These are phyloP conservation scores for Tieghemostelium lacteum DNA, from an alignment of 78 protist species.

Conservation along the genomic window DNA sequence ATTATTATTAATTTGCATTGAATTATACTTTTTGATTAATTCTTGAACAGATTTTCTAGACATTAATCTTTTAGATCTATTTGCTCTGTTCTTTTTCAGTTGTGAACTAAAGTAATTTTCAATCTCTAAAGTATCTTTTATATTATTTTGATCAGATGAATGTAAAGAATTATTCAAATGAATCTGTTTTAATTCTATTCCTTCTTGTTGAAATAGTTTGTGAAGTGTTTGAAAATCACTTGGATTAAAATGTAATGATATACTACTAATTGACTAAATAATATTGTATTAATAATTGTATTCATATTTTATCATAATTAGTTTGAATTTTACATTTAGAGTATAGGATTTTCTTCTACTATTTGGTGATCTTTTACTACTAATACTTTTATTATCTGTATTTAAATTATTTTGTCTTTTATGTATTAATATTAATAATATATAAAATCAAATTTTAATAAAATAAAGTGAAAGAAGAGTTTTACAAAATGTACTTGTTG, in stretches of 20 bases:
- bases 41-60: background rate
- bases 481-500: no score
- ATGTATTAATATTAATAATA: no score
- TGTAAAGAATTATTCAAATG: conserved; percentile 3
- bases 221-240: conserved; percentile 5
- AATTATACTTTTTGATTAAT: no score
- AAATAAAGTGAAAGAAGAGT: no score
- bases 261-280: conserved; percentile 5
- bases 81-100: background rate
- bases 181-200: conserved; percentile 21
- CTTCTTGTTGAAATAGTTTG: conserved; percentile 16
- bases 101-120: no score
- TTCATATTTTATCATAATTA: no score
- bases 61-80: background rate
- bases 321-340: background rate
- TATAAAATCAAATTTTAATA: no score
- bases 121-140: no score
- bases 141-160: no score
- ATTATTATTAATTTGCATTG: no score
- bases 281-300: no score
- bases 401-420: background rate
- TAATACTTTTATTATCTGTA: background rate
- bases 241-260: conserved; percentile 4
- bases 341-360: background rate
- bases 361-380: background rate